These are phyloP conservation scores for Gossypium gossypioides DNA, from an alignment of 441 rosid species.

Conservation along the genomic window DNA sequence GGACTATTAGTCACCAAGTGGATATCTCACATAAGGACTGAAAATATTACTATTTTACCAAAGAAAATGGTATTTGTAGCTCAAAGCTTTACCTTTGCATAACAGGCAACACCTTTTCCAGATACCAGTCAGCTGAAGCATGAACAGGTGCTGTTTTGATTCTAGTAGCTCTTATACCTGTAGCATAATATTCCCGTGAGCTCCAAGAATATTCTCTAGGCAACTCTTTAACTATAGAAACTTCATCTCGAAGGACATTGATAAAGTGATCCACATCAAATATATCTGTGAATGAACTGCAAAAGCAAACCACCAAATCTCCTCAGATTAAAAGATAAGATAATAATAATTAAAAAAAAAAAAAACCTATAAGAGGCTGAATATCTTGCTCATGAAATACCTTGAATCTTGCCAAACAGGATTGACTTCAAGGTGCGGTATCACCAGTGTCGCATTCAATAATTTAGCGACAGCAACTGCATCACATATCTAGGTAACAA, in stretches of 20 bases:
- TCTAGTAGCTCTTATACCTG: slow-evolving; percentile 70
- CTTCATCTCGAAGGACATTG: slow-evolving; percentile 32
- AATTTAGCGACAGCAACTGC: slow-evolving; percentile 71
- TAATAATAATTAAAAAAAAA: not conserved
- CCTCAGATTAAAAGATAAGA: not conserved
- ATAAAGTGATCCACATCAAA: slow-evolving; percentile 62
- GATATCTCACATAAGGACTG: not conserved
- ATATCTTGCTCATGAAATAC: slow-evolving; percentile 25
- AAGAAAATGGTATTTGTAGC: not conserved
- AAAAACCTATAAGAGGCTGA: not conserved
- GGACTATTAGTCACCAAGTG: not conserved
- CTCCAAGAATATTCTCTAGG: slow-evolving; percentile 52
- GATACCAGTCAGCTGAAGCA: slow-evolving; percentile 58
- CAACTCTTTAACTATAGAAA: slow-evolving; percentile 41
- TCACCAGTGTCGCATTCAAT: slow-evolving; percentile 51
- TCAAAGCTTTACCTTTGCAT: slow-evolving; percentile 40
- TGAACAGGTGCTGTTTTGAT: slow-evolving; percentile 62
- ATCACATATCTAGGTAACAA: slow-evolving; percentile 49
- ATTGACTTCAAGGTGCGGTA: slow-evolving; percentile 70
- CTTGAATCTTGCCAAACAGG: slow-evolving; percentile 82
- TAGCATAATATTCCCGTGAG: slow-evolving; percentile 63
- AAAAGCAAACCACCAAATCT: slow-evolving; percentile 11
- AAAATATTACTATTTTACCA: not conserved
- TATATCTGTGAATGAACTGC: slow-evolving; percentile 53
- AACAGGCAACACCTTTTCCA: slow-evolving; percentile 56